phyloP scores from a whole-genome alignment of 75 land plant genomes.

The Selaginella tamariscina region DNA sequence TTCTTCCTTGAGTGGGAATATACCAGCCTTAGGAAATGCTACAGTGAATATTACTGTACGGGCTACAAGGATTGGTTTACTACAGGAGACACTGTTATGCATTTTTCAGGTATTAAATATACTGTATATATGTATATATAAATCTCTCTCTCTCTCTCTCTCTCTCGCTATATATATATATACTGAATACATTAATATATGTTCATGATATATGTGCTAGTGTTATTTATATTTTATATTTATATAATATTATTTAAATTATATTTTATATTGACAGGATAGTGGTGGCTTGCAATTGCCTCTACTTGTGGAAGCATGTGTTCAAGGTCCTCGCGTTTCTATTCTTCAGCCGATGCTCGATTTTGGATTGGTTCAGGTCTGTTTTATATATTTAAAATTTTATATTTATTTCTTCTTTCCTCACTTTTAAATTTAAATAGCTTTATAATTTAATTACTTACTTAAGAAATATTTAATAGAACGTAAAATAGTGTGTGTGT shows the following conservation, averaged over 20 bases:
- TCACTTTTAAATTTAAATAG: too few relatives aligned
- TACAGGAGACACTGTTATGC: neutral
- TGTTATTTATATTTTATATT: too few relatives aligned
- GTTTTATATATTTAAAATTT: neutral
- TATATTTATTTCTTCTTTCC: too few relatives aligned
- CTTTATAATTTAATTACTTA: too few relatives aligned
- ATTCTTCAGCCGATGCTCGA: neutral
- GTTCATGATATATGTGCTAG: too few relatives aligned
- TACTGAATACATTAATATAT: too few relatives aligned
- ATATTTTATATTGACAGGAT: too few relatives aligned
- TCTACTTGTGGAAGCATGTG: neutral
- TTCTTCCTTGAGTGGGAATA: neutral
- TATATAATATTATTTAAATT: too few relatives aligned
- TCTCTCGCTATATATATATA: too few relatives aligned
- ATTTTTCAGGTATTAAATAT: too few relatives aligned
- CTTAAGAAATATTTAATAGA: neutral
- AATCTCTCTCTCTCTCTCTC: too few relatives aligned
- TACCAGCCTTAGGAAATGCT: neutral
- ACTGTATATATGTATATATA: too few relatives aligned
- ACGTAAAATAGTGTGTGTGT: neutral
- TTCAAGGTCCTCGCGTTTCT: neutral
- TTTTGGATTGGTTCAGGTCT: conserved; percentile 10
- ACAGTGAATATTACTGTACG: neutral
- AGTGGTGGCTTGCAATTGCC: neutral
- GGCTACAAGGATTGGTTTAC: neutral